phyloP scores from a whole-genome alignment of 345 rosid genomes.

The Luvunga scandens region DNA sequence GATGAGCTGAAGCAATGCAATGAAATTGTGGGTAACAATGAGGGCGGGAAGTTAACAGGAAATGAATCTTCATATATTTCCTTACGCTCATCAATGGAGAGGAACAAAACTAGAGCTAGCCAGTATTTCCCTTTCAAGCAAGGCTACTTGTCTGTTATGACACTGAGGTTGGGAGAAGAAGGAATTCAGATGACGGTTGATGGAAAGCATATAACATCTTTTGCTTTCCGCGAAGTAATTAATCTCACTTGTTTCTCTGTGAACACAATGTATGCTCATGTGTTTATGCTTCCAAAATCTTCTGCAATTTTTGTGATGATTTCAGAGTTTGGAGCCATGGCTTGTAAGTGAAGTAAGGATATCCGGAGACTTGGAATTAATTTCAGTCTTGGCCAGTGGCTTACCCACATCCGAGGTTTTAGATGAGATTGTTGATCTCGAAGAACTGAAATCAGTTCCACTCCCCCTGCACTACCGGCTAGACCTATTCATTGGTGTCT shows the following conservation, averaged over 20 bases:
- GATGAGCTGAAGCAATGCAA: constrained; percentile 36
- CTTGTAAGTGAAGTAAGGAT: constrained; percentile 40
- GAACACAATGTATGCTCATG: not conserved
- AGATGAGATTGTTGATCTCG: constrained; percentile 32
- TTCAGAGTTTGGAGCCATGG: constrained; percentile 47
- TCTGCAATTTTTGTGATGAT: not conserved
- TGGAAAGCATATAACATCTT: constrained; percentile 46
- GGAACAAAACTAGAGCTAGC: constrained; percentile 16
- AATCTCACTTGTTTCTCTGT: constrained; percentile 8
- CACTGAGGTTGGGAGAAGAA: constrained; percentile 39
- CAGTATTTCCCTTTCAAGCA: constrained; percentile 41
- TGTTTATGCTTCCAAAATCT: not conserved
- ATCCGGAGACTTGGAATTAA: constrained; percentile 36
- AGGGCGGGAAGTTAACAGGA: not conserved
- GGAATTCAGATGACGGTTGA: constrained; percentile 47
- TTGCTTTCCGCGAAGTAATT: constrained; percentile 42
- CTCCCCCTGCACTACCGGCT: constrained; percentile 16
- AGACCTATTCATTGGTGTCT: constrained; percentile 39
- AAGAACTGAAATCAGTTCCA: constrained; percentile 27
- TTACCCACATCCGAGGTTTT: constrained; percentile 39
- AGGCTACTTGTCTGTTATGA: constrained; percentile 35
- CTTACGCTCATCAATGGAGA: constrained; percentile 3
- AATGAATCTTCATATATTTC: not conserved
- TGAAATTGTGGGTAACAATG: constrained; percentile 29
- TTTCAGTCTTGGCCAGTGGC: constrained; percentile 34